Evolutionary conservation across 2,329 filamentous ascomycete species (phyloP).

Genomic region (Aspergillus pseudoviridinutans): DNA sequence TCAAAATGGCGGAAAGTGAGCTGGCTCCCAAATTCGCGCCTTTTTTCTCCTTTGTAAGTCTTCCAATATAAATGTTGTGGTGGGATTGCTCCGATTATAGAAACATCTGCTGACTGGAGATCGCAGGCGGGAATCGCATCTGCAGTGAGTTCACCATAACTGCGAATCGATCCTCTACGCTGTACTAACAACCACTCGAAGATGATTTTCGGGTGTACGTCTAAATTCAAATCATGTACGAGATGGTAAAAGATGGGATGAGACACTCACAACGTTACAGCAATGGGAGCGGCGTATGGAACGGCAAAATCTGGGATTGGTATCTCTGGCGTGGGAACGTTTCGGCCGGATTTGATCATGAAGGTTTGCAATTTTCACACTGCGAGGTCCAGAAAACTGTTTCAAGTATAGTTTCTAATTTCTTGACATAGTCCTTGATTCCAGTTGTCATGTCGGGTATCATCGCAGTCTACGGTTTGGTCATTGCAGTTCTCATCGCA

Average conservation of each 20-base stretch:
- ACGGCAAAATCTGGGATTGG: slow-evolving; percentile 66
- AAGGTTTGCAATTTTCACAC: slow-evolving; percentile 47
- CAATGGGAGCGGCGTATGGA: slow-evolving; percentile 63
- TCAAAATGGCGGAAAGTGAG: slow-evolving; percentile 46
- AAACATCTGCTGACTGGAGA: slow-evolving; percentile 21
- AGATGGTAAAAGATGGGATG: slow-evolving; percentile 5
- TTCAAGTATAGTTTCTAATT: slow-evolving; percentile 8
- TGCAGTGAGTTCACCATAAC: slow-evolving; percentile 39
- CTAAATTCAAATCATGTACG: slow-evolving; percentile 5
- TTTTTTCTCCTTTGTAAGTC: slow-evolving; percentile 64
- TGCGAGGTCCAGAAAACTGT: neutral
- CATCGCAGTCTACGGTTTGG: slow-evolving; percentile 94
- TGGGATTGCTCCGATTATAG: neutral
- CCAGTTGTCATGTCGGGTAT: slow-evolving; percentile 91
- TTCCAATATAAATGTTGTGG: slow-evolving; percentile 2
- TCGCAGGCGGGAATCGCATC: slow-evolving; percentile 46
- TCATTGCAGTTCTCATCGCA: slow-evolving; percentile 93
- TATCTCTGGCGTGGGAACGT: slow-evolving; percentile 63
- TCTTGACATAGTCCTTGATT: slow-evolving; percentile 44
- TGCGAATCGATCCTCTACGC: slow-evolving; percentile 1
- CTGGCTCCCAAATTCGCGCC: slow-evolving; percentile 61
- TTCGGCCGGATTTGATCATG: slow-evolving; percentile 65
- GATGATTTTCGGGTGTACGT: slow-evolving; percentile 53
- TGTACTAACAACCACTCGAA: slow-evolving; percentile 28
- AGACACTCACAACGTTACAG: slow-evolving; percentile 38